phyloP scores from a whole-genome alignment of 1,139 yeast species.

The Lodderomyces theae region DNA sequence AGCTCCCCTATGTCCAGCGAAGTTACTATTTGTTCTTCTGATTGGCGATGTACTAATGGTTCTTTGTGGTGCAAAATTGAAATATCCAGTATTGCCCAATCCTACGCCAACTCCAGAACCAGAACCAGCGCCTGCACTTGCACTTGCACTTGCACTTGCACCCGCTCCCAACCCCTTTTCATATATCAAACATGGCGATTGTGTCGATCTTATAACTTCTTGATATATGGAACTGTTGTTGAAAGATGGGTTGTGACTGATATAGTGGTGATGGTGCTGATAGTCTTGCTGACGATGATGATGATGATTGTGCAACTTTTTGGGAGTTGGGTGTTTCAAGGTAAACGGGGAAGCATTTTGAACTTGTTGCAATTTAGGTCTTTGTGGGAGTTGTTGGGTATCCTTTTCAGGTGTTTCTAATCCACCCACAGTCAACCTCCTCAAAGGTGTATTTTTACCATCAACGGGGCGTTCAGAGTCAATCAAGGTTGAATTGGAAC shows the following conservation, averaged over 20 bases:
- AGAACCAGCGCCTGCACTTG: too few relatives aligned
- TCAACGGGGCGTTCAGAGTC: background rate
- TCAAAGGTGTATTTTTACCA: background rate
- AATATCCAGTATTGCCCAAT: slow-evolving; percentile 14
- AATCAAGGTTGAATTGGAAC: slow-evolving; percentile 4
- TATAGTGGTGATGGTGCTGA: background rate
- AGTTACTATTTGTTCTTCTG: slow-evolving; percentile 6
- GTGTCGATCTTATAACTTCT: slow-evolving; percentile 10
- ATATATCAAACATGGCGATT: slow-evolving; percentile 9
- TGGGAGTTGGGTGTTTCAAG: slow-evolving; percentile 6
- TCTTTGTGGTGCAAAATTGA: slow-evolving; percentile 12
- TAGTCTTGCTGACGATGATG: background rate
- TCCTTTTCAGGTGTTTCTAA: slow-evolving; percentile 1
- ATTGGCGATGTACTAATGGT: slow-evolving; percentile 16
- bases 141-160: too few relatives aligned
- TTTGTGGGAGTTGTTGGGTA: slow-evolving; percentile 1
- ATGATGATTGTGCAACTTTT: slow-evolving; percentile 8
- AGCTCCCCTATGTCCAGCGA: background rate
- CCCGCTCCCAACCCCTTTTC: slow-evolving; percentile 10
- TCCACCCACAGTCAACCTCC: background rate
- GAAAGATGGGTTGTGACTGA: background rate
- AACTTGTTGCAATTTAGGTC: slow-evolving; percentile 8
- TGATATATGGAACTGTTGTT: slow-evolving; percentile 7
- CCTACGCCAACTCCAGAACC: slow-evolving; percentile 11
- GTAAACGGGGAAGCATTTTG: background rate